A percentile compares a stretch with the other conserved stretches of the same genome.
phyloP scores from a whole-genome alignment of 257 asterid species.

The Thymus quinquecostatus region DNA sequence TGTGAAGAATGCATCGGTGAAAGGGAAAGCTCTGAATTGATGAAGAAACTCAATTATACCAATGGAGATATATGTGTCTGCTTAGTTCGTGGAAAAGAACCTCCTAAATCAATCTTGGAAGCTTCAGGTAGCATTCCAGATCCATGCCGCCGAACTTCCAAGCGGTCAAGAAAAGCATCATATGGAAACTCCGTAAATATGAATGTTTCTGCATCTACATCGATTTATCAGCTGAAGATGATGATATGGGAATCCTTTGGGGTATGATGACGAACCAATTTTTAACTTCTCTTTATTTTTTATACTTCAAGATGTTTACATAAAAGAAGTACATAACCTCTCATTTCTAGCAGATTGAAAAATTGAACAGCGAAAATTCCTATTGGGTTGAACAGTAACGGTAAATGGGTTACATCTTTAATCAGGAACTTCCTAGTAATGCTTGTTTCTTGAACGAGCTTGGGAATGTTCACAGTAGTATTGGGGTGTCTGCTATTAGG shows the following conservation, averaged over 20 bases:
- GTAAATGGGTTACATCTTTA: neutral
- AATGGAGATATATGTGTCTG: conserved; percentile 89
- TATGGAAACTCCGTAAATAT: conserved; percentile 80
- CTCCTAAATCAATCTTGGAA: conserved; percentile 90
- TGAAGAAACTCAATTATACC: conserved; percentile 80
- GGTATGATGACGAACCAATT: conserved; percentile 49
- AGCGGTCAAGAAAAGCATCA: conserved; percentile 85
- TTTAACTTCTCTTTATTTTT: conserved; percentile 13
- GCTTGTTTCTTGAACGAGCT: neutral
- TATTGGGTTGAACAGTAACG: neutral
- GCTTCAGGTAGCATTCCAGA: conserved; percentile 72
- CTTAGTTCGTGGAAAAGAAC: conserved; percentile 86
- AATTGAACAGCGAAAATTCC: neutral
- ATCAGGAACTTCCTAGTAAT: neutral
- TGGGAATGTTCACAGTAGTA: neutral
- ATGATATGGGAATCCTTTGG: conserved; percentile 99
- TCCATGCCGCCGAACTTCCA: conserved; percentile 86
- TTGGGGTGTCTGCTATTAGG: neutral
- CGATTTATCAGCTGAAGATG: conserved; percentile 93
- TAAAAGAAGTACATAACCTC: conserved; percentile 11
- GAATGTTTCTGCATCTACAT: conserved; percentile 85
- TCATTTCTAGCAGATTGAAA: conserved; percentile 24
- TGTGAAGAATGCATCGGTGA: conserved; percentile 98
- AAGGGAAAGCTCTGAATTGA: conserved; percentile 82
- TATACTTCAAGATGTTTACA: neutral